Base-by-base conservation (phyloP, 139 green algal species). In the Chlamydomonas sp. region DNA sequence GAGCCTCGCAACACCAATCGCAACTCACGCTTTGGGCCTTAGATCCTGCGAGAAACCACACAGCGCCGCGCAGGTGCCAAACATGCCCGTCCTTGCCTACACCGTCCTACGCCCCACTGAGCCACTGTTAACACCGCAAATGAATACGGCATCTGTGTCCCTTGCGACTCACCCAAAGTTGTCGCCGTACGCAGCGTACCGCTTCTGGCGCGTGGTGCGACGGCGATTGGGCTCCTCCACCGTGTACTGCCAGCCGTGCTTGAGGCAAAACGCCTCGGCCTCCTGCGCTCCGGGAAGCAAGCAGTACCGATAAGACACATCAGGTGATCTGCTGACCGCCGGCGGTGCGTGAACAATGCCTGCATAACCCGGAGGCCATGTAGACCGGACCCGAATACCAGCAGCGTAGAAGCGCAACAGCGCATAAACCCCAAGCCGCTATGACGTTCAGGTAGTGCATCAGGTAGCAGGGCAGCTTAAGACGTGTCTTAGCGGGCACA, bases 171-270 rank as follows among this genome's bases (percentile, higher is more conserved):
- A 93, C 92, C 91, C 94, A 90, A 96, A 97, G 87, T 98, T 98
- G 84, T 97, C 94, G 10, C 94, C 95, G 86, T 98, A 99, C 2
- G 84, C 77, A 0, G 83, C 31, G 77, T 91, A 98, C n/a, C 96
- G 90, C 89, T 95, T 96, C 67, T 92, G 89, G 57, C 96, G 89
- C 10, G 16, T 49, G 2, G 79, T 91, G 20, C 63, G 81, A 31
- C 85, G 83, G 68, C 61, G 20, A 64, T 96, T 90, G 20, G 95
- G 95, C 83, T 97, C 92, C 7, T 91, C 84, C 3, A 99, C 92
- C 83, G 93, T 90, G 77, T 95, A 98, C 20, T 91, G 67, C 93
- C 92, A 98, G 12, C 95, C 96, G 75, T 96, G 80, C 92, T 94
- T 94, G n/a, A 91, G 60, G 73, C 82, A 92, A 84, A 97, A 97